These are phyloP conservation scores for Penicillium steckii DNA, from an alignment of 495 filamentous ascomycete genomes.

Conservation along the genomic window DNA sequence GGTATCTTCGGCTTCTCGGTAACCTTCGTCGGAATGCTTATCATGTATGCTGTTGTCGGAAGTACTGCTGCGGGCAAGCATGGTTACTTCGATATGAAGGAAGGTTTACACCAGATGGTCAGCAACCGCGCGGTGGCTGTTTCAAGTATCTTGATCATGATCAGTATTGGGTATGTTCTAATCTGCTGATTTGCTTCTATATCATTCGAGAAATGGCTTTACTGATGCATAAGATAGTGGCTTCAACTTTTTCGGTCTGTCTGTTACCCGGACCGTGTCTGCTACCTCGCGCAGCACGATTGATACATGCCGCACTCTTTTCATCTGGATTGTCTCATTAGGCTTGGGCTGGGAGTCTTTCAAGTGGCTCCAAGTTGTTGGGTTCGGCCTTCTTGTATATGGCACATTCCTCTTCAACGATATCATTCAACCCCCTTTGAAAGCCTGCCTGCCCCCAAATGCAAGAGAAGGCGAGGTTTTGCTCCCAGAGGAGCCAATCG, in stretches of 20 bases:
- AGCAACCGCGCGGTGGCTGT: slow-evolving; percentile 66
- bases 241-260: slow-evolving; percentile 98
- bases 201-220: neutral
- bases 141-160: slow-evolving; percentile 86
- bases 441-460: slow-evolving; percentile 49
- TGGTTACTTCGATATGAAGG: slow-evolving; percentile 86
- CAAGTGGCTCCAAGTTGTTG: slow-evolving; percentile 93
- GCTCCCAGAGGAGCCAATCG: slow-evolving; percentile 82
- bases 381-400: slow-evolving; percentile 88
- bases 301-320: slow-evolving; percentile 94
- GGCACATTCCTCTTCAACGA: slow-evolving; percentile 98
- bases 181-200: neutral
- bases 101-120: slow-evolving; percentile 77
- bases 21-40: slow-evolving; percentile 74
- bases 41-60: slow-evolving; percentile 76
- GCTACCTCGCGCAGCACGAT: slow-evolving; percentile 94
- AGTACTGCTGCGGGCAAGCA: slow-evolving; percentile 67
- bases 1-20: slow-evolving; percentile 88
- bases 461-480: slow-evolving; percentile 53
- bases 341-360: slow-evolving; percentile 95
- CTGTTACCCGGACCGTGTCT: slow-evolving; percentile 81
- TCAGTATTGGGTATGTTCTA: slow-evolving; percentile 81
- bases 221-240: slow-evolving; percentile 52
- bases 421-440: slow-evolving; percentile 76
- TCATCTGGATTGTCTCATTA: slow-evolving; percentile 96